A percentile compares a stretch with the other conserved stretches of the same genome.
Conservation (phyloP, 331 rosid genomes). For the Malus hybrid region DNA sequence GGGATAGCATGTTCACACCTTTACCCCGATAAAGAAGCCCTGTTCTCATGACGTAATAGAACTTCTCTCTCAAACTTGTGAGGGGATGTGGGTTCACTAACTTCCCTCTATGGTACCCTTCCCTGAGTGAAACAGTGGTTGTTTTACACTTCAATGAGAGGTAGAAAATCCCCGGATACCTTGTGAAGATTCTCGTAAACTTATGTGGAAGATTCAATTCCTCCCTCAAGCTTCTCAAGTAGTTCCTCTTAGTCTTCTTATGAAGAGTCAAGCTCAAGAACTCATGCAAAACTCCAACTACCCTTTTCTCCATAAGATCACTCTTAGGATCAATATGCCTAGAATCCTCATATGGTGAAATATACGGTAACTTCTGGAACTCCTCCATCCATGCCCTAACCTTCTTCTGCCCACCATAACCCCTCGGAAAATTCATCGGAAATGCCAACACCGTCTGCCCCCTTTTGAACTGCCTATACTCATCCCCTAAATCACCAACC, state of each 20-base stretch:
- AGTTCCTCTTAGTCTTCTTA: slow-evolving; percentile 90
- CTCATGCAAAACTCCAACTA: slow-evolving; percentile 90
- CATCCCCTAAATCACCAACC: slow-evolving; percentile 22
- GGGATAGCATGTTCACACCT: slow-evolving; percentile 39
- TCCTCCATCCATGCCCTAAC: slow-evolving; percentile 91
- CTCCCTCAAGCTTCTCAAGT: slow-evolving; percentile 76
- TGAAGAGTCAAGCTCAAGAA: slow-evolving; percentile 68
- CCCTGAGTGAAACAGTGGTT: slow-evolving; percentile 65
- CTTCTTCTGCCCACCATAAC: slow-evolving; percentile 80
- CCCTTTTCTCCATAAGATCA: slow-evolving; percentile 93
- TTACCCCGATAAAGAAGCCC: slow-evolving; percentile 69
- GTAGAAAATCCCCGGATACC: slow-evolving; percentile 88
- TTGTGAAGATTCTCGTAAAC: slow-evolving; percentile 76
- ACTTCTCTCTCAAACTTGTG: slow-evolving; percentile 51
- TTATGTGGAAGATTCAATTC: slow-evolving; percentile 84
- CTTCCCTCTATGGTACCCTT: slow-evolving; percentile 74
- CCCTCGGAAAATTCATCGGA: slow-evolving; percentile 80
- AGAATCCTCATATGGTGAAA: slow-evolving; percentile 70
- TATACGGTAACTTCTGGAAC: slow-evolving; percentile 79
- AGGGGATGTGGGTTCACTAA: slow-evolving; percentile 75
- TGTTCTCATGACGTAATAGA: slow-evolving; percentile 81
- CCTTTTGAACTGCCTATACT: slow-evolving; percentile 67
- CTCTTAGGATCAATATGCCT: slow-evolving; percentile 61
- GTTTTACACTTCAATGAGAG: slow-evolving; percentile 88
- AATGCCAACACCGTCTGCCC: slow-evolving; percentile 62